Evolutionary conservation across 2,329 filamentous ascomycete species (phyloP), one percentile per base, ranked within the genome.

Genomic region (Beauveria sp.): DNA sequence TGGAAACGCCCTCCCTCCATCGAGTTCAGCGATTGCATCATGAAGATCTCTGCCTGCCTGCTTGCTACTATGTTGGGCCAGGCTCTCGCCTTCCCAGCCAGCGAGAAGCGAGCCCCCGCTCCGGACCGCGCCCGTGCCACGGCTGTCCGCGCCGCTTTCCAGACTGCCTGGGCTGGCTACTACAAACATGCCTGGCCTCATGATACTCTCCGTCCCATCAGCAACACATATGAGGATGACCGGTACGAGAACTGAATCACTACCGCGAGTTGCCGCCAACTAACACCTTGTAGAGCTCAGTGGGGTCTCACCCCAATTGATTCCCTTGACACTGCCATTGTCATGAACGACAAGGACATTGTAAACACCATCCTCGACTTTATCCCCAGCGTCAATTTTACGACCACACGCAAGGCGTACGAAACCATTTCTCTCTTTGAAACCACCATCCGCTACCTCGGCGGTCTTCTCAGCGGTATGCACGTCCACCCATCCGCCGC

Each of bases 301-400:
- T 96, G 91, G 91, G 91, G 91, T 26, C 90, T 90, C 34, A 92
- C 87, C 47, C 89, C 90, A 1, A 82, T 94, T 16, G 91, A 96
- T 71, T 89, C 90, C 2, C 78, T 96, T 52, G 88, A 84, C 62
- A 96, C 91, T 0, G 91, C 91, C 8, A 77, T 92, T 54, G 73
- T 96, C 26, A 93, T 96, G 89, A 80, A 82, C 44, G 81, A 90
- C 50, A 75, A 78, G 30, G 77, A 86, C 18, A 84, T 90, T 26
- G 85, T 94, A 16, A 76, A 86, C 47, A 78, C 85, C 58, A 92
- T 96, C 64, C 73, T 96, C 22, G 78, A 87, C 6, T 87, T 86
- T 69, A 82, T 96, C 51, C 81, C 84, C 0, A 82, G 75, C 0
- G 87, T 96, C 68, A 79, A 96, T 72, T 96, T 90, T 69, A 81